Conservation (phyloP, 2,329 filamentous ascomycete genomes). For the Coleophoma eucalyptorum region DNA sequence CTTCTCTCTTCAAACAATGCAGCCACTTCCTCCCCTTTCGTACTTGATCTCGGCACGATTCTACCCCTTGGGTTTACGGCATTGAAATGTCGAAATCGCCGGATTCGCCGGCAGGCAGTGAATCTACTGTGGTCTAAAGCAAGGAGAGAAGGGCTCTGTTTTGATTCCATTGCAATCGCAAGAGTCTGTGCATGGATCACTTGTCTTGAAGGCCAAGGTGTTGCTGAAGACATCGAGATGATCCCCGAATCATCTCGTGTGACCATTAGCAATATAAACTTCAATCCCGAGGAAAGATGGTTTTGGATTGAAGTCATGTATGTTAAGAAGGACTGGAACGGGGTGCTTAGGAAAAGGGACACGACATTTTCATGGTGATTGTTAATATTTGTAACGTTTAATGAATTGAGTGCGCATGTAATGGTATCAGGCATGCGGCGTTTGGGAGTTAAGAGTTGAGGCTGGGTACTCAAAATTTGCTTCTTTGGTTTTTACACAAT, state of each 20-base stretch:
- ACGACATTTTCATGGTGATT: conserved; percentile 27
- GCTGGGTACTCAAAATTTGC: too few species aligned
- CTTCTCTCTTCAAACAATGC: conserved; percentile 24
- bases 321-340: conserved; percentile 17
- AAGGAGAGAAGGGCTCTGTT: conserved; percentile 25
- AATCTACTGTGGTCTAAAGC: conserved; percentile 25
- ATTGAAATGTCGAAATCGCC: conserved; percentile 24
- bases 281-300: conserved; percentile 26
- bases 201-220: conserved; percentile 26
- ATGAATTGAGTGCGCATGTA: too few species aligned
- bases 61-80: conserved; percentile 25
- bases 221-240: conserved; percentile 18
- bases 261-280: conserved; percentile 23
- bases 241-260: conserved; percentile 23
- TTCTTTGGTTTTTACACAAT: too few species aligned
- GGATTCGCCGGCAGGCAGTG: conserved; percentile 23
- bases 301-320: conserved; percentile 24
- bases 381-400: too few species aligned
- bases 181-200: conserved; percentile 26
- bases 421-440: too few species aligned
- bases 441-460: too few species aligned
- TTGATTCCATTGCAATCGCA: conserved; percentile 26
- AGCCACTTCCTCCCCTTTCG: conserved; percentile 24
- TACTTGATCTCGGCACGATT: conserved; percentile 27
- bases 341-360: conserved; percentile 20